Conservation (phyloP, 116 monocot genomes). For the Iris pallida region DNA sequence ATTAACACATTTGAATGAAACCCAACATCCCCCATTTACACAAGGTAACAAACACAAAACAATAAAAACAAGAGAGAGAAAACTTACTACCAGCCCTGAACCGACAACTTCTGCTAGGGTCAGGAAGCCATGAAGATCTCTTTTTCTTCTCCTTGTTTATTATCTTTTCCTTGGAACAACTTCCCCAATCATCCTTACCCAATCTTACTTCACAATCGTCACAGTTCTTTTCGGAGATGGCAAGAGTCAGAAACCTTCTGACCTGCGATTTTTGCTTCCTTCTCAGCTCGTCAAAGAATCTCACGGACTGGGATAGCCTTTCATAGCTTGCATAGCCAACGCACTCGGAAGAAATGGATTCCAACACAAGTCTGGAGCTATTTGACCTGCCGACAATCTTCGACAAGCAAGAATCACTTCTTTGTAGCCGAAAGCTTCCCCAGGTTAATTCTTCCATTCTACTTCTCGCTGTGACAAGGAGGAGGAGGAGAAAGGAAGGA, state of each 20-base stretch:
- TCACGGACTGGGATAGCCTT: conserved; percentile 36
- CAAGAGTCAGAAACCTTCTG: conserved; percentile 6
- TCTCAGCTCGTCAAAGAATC: conserved; percentile 24
- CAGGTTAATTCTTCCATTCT: neutral
- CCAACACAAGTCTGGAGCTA: conserved; percentile 2
- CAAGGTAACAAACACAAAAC: no score
- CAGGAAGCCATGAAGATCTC: conserved; percentile 47
- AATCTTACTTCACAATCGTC: neutral
- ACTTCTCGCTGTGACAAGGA: no score
- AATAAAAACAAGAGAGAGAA: no score
- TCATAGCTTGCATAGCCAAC: conserved; percentile 13
- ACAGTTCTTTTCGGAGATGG: conserved; percentile 1
- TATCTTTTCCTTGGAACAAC: conserved; percentile 22
- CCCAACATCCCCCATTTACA: no score
- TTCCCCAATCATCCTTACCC: neutral
- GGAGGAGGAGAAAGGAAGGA: neutral
- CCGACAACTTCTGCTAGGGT: conserved; percentile 44
- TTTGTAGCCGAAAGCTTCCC: neutral
- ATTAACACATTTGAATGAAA: no score
- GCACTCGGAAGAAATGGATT: conserved; percentile 2
- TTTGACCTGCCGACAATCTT: neutral
- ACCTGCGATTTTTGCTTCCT: neutral
- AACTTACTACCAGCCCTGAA: conserved; percentile 43
- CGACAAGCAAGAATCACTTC: neutral
- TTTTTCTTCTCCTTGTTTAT: conserved; percentile 25